phyloP scores from a whole-genome alignment of 306 rosid species.

The Trifolium repens region DNA sequence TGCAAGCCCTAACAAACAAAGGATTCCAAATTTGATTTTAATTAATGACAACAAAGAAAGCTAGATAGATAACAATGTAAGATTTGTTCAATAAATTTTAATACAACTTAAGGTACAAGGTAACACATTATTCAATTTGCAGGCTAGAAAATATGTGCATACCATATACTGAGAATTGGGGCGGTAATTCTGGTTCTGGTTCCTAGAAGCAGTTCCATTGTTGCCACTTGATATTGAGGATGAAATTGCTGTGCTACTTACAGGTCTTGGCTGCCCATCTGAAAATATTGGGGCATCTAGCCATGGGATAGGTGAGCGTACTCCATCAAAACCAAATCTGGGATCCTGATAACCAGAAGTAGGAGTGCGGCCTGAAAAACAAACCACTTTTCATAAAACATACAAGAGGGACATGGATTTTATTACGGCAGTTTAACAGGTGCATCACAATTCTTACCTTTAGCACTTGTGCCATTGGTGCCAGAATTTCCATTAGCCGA shows the following conservation, averaged over 20 bases:
- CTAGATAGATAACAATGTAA: background rate
- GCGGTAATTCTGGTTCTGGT: slow-evolving; percentile 70
- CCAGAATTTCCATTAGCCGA: slow-evolving; percentile 66
- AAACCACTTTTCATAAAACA: slow-evolving; percentile 54
- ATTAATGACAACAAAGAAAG: background rate
- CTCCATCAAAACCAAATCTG: slow-evolving; percentile 70
- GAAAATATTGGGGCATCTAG: slow-evolving; percentile 73
- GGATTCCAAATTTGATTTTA: background rate
- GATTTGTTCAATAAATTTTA: no score
- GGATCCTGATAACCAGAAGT: slow-evolving; percentile 87
- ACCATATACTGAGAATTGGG: slow-evolving; percentile 86
- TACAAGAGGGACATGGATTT: slow-evolving; percentile 44
- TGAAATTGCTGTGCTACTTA: slow-evolving; percentile 55
- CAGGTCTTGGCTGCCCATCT: slow-evolving; percentile 87
- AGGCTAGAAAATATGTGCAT: slow-evolving; percentile 2
- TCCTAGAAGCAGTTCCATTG: slow-evolving; percentile 61
- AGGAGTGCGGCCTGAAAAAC: slow-evolving; percentile 69
- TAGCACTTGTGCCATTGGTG: slow-evolving; percentile 54
- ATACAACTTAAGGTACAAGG: background rate
- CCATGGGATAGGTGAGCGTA: slow-evolving; percentile 67
- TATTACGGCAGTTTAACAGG: slow-evolving; percentile 51
- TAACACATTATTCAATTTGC: background rate
- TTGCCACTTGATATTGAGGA: slow-evolving; percentile 66
- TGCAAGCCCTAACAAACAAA: slow-evolving; percentile 66
- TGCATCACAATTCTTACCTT: slow-evolving; percentile 60